Evolutionary conservation across 2,329 filamentous ascomycete species (phyloP), one percentile per base, ranked within the genome.

Genomic region (Albifimbria verrucaria): DNA sequence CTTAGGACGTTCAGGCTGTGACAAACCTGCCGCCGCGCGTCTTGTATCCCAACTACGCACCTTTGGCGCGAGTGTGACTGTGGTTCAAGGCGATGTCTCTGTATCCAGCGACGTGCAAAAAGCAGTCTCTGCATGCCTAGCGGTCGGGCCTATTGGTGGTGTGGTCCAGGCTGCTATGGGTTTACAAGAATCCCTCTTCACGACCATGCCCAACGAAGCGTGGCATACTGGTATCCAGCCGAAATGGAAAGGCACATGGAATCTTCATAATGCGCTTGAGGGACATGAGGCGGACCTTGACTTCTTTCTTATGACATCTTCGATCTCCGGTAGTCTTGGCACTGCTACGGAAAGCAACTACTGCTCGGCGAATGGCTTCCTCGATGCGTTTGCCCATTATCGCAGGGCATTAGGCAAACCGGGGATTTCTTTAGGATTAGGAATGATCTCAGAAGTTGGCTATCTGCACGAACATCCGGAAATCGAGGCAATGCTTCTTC

Each of bases 381-480:
- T 48, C 24, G 46, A 48, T 18, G 25, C 46, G 3, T 48, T 48
- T 26, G 46, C 46, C 25, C 46, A 26, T 18, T 48, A 26, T 24
- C 46, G 46, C 24, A 12, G 25, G 9, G 12, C 46, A 4, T 26
- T 32, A 17, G 46, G 46, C 15, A 18, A 48, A 26, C 24, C 10
- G 1, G 20, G 25, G 11, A 26, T 48, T 5, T 48, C 46, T 6
- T 17, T 48, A 10, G 46, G 46, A 24, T 20, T 48, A 20, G 46
- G 46, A 21, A 20, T 48, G 25, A 36, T 48, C 5, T 48, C 46
- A 12, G 46, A 48, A 9, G 46, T 48, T 21, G 46, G 46, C 9
- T 2, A 66, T 63, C 3, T 55, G 60, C 59, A 65, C 46, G 67
- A 72, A 20, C 65, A 70, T 43, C 63, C 62, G 0, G 64, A 69